phyloP scores from a whole-genome alignment of 2,329 filamentous ascomycete species.

The Sclerotinia minor region DNA sequence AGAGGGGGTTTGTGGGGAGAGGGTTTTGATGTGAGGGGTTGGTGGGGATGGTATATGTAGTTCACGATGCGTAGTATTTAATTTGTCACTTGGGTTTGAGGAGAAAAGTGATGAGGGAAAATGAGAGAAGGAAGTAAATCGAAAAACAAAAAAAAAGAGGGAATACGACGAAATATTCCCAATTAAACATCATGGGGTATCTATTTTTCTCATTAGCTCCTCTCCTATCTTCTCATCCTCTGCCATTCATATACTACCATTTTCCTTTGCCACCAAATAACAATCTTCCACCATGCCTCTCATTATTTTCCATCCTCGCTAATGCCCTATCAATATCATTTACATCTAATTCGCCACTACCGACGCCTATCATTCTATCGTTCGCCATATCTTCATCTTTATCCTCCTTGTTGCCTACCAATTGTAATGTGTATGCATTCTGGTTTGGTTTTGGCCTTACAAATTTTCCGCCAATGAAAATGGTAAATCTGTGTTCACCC shows the following conservation, averaged over 20 bases:
- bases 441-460: slow-evolving; percentile 2
- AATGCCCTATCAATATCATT: slow-evolving; percentile 64
- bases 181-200: slow-evolving; percentile 14
- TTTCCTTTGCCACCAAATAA: slow-evolving; percentile 46
- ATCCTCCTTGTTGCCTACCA: slow-evolving; percentile 33
- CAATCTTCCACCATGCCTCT: slow-evolving; percentile 27
- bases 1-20: slow-evolving; percentile 33
- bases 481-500: slow-evolving; percentile 40
- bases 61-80: not conserved
- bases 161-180: slow-evolving; percentile 11
- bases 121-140: not conserved
- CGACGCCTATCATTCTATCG: slow-evolving; percentile 8
- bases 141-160: not conserved
- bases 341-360: slow-evolving; percentile 53
- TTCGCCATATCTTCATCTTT: slow-evolving; percentile 27
- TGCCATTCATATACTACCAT: slow-evolving; percentile 39
- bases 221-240: slow-evolving; percentile 28
- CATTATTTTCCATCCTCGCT: slow-evolving; percentile 51
- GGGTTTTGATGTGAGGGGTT: not conserved
- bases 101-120: not conserved
- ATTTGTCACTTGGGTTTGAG: not conserved
- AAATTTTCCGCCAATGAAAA: slow-evolving; percentile 33
- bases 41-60: too few species aligned
- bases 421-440: slow-evolving; percentile 29
- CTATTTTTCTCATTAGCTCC: slow-evolving; percentile 19